A percentile compares a stretch with the other conserved stretches of the same genome.
phyloP scores from a whole-genome alignment of 73 alveolate species.

The Paramecium sexaurelia region DNA sequence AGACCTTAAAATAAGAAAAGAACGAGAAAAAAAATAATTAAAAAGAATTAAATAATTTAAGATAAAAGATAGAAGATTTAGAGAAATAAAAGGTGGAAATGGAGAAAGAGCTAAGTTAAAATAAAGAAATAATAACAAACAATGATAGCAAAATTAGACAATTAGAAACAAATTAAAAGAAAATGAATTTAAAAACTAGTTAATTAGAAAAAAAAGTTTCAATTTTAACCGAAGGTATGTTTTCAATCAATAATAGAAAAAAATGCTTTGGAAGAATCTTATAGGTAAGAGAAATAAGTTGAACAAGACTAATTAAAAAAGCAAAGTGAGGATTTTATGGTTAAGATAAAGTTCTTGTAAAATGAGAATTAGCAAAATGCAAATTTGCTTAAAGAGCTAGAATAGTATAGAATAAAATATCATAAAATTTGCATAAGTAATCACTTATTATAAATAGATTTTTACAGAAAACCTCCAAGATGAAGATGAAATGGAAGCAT shows the following conservation, averaged over 20 bases:
- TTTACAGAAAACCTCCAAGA: not conserved
- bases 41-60: not conserved
- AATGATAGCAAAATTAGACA: not conserved
- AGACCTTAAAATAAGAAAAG: not conserved
- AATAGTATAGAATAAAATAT: not conserved
- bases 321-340: not conserved
- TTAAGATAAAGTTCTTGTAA: not conserved
- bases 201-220: not conserved
- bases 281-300: not conserved
- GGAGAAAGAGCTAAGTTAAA: not conserved
- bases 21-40: not conserved
- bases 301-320: not conserved
- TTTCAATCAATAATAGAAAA: not conserved
- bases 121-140: not conserved
- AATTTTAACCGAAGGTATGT: not conserved
- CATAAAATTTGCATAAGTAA: not conserved
- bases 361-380: not conserved
- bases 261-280: not conserved
- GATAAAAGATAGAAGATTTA: not conserved
- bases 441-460: not conserved
- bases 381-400: not conserved
- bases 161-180: not conserved
- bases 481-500: not conserved
- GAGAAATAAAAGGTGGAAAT: not conserved
- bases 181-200: not conserved